These are phyloP conservation scores for Elsinoe perseae DNA, from an alignment of 2,329 filamentous ascomycete species.

Conservation along the genomic window DNA sequence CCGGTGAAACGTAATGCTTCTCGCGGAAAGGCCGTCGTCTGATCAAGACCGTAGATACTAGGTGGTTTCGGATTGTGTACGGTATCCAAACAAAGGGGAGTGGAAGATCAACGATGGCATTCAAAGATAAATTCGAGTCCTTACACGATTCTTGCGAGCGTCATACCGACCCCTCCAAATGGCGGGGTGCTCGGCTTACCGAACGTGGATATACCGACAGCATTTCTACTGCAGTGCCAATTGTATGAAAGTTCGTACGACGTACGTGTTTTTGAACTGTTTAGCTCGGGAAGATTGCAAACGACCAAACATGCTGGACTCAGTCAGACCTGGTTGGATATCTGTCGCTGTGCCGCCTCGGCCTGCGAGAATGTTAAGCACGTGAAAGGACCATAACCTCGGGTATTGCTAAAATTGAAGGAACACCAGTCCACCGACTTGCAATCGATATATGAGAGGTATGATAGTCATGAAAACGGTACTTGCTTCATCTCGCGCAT, in stretches of 20 bases:
- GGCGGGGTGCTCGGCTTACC: slow-evolving; percentile 4
- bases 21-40: background rate
- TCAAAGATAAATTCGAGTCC: background rate
- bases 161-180: slow-evolving; percentile 13
- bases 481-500: background rate
- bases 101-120: background rate
- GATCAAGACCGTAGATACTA: background rate
- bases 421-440: slow-evolving; percentile 5
- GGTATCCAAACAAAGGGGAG: background rate
- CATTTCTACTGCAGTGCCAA: background rate
- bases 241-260: background rate
- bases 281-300: background rate
- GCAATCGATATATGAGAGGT: slow-evolving; percentile 1
- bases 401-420: slow-evolving; percentile 7
- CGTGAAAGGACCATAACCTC: slow-evolving; percentile 4
- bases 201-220: background rate
- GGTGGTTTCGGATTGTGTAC: background rate
- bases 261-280: too few relatives aligned
- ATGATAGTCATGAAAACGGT: background rate
- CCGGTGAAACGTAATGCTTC: background rate
- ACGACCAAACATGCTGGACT: background rate
- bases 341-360: background rate
- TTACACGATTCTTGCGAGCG: background rate
- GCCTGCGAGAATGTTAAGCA: background rate
- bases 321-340: background rate